A percentile compares a stretch with the other conserved stretches of the same genome.
These are phyloP conservation scores for Nemania diffusa DNA, from an alignment of 2,329 filamentous ascomycete species.

Conservation along the genomic window DNA sequence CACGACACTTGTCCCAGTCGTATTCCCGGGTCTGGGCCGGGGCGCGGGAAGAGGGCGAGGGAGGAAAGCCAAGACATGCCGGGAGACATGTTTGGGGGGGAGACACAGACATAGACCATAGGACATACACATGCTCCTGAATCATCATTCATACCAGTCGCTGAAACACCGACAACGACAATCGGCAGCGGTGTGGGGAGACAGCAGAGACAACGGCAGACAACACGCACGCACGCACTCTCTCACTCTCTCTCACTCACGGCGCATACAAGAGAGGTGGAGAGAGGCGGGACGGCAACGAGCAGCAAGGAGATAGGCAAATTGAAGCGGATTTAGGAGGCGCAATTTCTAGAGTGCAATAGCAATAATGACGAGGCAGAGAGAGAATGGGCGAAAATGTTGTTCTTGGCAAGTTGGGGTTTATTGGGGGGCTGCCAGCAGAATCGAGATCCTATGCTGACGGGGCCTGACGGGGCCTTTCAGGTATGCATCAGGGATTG, in stretches of 20 bases:
- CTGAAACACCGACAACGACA: slow-evolving; percentile 45
- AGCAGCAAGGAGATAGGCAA: background rate
- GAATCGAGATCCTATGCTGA: slow-evolving; percentile 33
- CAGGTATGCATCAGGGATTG: slow-evolving; percentile 19
- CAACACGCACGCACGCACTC: slow-evolving; percentile 7
- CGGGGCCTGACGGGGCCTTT: slow-evolving; percentile 7
- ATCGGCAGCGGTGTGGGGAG: slow-evolving; percentile 28
- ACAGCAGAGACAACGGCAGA: slow-evolving; percentile 17
- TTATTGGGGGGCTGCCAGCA: slow-evolving; percentile 42
- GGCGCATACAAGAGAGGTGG: slow-evolving; percentile 8
- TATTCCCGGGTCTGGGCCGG: slow-evolving; percentile 3
- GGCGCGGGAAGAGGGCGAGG: background rate
- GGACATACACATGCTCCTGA: slow-evolving; percentile 49
- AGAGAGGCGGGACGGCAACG: slow-evolving; percentile 15
- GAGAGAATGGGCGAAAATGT: slow-evolving; percentile 44
- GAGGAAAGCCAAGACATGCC: slow-evolving; percentile 29
- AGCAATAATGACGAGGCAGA: slow-evolving; percentile 26
- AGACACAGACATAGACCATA: background rate
- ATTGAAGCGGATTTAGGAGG: slow-evolving; percentile 27
- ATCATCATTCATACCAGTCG: slow-evolving; percentile 45
- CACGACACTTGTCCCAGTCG: slow-evolving; percentile 10
- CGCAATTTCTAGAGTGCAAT: slow-evolving; percentile 18
- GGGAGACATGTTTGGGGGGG: slow-evolving; percentile 25
- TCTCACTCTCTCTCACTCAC: slow-evolving; percentile 10
- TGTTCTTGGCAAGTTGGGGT: slow-evolving; percentile 51